Percentiles rank a stretch among this genome's conserved stretches.
Evolutionary conservation across 1,284 basidiomycete genomes (phyloP).

Genomic region (Crucibulum parvulum): DNA sequence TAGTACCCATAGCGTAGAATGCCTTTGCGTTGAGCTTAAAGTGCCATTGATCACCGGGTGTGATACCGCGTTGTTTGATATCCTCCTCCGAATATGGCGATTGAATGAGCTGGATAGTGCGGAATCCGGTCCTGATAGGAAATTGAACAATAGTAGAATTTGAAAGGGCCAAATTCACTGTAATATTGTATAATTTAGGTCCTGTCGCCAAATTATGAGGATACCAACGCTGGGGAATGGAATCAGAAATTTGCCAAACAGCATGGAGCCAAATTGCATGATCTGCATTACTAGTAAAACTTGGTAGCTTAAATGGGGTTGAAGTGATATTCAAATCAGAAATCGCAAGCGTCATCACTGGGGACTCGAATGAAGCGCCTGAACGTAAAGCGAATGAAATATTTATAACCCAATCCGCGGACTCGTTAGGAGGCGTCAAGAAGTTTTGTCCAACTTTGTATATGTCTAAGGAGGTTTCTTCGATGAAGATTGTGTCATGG

Average conservation of each 20-base stretch:
- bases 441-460: conserved; percentile 57
- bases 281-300: conserved; percentile 19
- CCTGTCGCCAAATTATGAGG: conserved; percentile 57
- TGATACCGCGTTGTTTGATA: conserved; percentile 53
- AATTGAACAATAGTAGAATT: conserved; percentile 26
- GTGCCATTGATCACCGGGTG: conserved; percentile 65
- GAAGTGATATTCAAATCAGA: conserved; percentile 46
- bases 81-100: conserved; percentile 53
- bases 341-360: conserved; percentile 50
- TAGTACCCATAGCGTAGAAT: conserved; percentile 62
- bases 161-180: conserved; percentile 26
- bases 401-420: conserved; percentile 62
- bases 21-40: conserved; percentile 63
- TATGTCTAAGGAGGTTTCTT: conserved; percentile 61
- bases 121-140: conserved; percentile 59
- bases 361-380: conserved; percentile 35
- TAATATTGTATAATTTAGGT: conserved; percentile 61
- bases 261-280: conserved; percentile 47
- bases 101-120: conserved; percentile 60
- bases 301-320: conserved; percentile 29
- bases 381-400: conserved; percentile 60
- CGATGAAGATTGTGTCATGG: conserved; percentile 48
- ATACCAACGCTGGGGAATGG: conserved; percentile 57
- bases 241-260: conserved; percentile 53
- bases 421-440: conserved; percentile 43